Percentiles rank a stretch among this genome's conserved stretches.
phyloP scores from a whole-genome alignment of 352 stramenopile genomes.

The Blastocystis sp. region DNA sequence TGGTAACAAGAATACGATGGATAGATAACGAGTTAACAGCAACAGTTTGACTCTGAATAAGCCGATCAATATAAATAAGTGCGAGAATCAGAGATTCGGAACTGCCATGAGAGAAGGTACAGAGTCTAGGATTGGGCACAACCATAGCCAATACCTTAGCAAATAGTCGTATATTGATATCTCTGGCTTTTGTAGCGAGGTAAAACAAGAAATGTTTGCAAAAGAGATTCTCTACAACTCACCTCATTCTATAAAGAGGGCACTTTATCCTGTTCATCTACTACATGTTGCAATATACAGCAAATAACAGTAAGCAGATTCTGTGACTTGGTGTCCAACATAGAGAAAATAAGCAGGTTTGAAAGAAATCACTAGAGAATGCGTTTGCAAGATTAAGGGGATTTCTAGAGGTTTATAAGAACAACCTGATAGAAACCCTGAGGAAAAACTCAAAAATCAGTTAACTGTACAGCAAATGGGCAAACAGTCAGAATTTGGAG shows the following conservation, averaged over 20 bases:
- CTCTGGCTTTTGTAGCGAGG: background rate
- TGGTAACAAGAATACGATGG: slow-evolving; percentile 45
- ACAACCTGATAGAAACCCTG: background rate
- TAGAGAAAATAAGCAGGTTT: background rate
- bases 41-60: slow-evolving; percentile 46
- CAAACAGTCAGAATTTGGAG: background rate
- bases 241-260: background rate
- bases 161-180: slow-evolving; percentile 39
- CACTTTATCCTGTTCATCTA: background rate
- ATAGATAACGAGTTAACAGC: slow-evolving; percentile 16
- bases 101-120: background rate
- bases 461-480: background rate
- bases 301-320: background rate
- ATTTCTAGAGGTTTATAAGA: background rate
- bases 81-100: background rate
- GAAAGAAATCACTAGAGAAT: background rate
- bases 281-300: slow-evolving; percentile 28
- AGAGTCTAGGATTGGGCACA: background rate
- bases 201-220: slow-evolving; percentile 6
- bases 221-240: background rate
- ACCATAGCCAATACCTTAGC: background rate
- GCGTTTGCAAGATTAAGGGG: background rate
- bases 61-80: slow-evolving; percentile 48
- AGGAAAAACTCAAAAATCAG: background rate
- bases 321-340: background rate